Evolutionary conservation across 2,329 filamentous ascomycete species (phyloP).

Genomic region (Xylariaceae sp.): DNA sequence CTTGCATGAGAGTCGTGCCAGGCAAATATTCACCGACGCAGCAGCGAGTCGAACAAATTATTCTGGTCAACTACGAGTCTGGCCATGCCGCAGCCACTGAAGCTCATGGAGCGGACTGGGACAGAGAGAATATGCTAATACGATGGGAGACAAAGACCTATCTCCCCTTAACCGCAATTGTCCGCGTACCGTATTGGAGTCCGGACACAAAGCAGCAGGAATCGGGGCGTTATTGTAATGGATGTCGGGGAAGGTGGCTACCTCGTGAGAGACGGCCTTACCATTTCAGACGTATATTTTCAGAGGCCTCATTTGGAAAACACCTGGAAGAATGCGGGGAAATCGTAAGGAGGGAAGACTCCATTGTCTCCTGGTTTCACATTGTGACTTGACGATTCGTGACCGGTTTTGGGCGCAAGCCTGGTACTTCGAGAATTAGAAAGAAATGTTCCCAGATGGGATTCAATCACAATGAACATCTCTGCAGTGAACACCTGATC

Average conservation of each 20-base stretch:
- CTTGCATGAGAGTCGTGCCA: constrained; percentile 4
- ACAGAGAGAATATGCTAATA: constrained; percentile 1
- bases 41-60: not conserved
- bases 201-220: not conserved
- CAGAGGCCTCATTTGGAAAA: not conserved
- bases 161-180: constrained; percentile 1
- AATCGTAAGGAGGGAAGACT: no score
- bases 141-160: not conserved
- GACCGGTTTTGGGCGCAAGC: no score
- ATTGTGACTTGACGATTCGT: no score
- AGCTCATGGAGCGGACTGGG: constrained; percentile 2
- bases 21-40: constrained; percentile 3
- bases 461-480: no score
- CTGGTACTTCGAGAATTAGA: no score
- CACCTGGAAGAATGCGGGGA: not conserved
- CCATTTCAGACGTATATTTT: constrained; percentile 1
- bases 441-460: no score
- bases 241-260: not conserved
- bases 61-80: constrained; percentile 6
- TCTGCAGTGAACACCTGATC: no score
- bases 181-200: constrained; percentile 1
- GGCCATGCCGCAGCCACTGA: not conserved
- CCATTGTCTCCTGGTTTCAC: no score
- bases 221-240: constrained; percentile 1
- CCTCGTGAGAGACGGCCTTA: no score